Evolutionary conservation across 805 yeast genomes (phyloP).

Genomic region (Pichia kluyveri): DNA sequence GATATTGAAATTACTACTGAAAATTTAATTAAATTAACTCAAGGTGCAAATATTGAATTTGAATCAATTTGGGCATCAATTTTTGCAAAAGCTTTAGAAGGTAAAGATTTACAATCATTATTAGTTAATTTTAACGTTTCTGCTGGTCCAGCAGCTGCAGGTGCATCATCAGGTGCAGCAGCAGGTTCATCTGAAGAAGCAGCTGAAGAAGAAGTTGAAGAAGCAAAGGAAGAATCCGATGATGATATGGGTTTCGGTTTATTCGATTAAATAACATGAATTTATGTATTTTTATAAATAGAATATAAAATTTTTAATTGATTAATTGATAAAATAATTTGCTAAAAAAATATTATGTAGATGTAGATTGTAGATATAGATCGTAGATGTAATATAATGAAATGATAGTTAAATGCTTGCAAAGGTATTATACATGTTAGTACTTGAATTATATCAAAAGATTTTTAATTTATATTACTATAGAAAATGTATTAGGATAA

Average conservation of each 20-base stretch:
- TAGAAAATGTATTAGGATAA: too few relatives aligned
- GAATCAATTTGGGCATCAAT: constrained; percentile 77
- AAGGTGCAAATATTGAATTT: constrained; percentile 71
- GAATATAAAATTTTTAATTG: too few relatives aligned
- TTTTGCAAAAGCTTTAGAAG: constrained; percentile 75
- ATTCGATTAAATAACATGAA: constrained; percentile 48
- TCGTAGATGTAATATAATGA: too few relatives aligned
- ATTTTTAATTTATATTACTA: too few relatives aligned
- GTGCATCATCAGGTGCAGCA: constrained; percentile 38
- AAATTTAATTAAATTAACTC: constrained; percentile 63
- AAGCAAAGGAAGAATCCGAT: constrained; percentile 59
- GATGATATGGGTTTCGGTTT: constrained; percentile 90
- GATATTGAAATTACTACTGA: constrained; percentile 87
- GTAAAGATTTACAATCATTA: constrained; percentile 65
- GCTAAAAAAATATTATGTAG: too few relatives aligned
- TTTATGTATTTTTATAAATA: background rate
- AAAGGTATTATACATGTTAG: too few relatives aligned
- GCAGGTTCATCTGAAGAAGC: constrained; percentile 38
- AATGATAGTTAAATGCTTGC: too few relatives aligned
- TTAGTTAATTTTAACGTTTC: constrained; percentile 47
- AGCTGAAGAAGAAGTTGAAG: constrained; percentile 53
- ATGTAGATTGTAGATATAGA: too few relatives aligned
- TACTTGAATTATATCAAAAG: too few relatives aligned
- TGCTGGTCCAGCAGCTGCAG: constrained; percentile 43
- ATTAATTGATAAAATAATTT: background rate